Percentiles rank a stretch among this genome's conserved stretches.
Conservation (phyloP, 75 land plant species). For the Picea glauca region DNA sequence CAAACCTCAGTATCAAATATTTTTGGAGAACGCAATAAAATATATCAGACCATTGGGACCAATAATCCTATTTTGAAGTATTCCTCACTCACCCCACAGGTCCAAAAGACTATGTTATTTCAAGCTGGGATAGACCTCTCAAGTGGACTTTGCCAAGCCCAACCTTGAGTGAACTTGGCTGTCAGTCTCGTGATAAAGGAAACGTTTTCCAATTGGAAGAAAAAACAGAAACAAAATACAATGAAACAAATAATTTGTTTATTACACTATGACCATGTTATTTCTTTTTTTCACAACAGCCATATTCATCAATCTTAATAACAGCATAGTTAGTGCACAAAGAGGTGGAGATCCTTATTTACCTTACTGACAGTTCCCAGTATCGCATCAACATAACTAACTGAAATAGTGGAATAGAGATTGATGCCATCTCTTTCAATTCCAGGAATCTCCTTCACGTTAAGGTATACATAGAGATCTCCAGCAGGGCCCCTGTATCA, state of each 20-base stretch:
- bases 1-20: too few relatives aligned
- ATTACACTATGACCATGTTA: background rate
- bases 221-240: background rate
- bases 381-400: slow-evolving; percentile 90
- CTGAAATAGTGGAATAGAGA: slow-evolving; percentile 73
- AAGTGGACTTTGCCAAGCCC: background rate
- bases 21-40: too few relatives aligned
- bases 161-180: background rate
- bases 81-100: too few relatives aligned
- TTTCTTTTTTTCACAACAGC: background rate
- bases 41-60: too few relatives aligned
- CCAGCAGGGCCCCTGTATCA: slow-evolving; percentile 85
- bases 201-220: background rate
- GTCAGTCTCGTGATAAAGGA: background rate
- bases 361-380: slow-evolving; percentile 84
- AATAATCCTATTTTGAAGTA: too few relatives aligned
- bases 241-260: background rate
- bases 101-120: background rate
- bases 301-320: background rate
- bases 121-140: background rate
- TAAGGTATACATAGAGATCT: slow-evolving; percentile 91
- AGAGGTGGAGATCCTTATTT: background rate
- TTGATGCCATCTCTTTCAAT: slow-evolving; percentile 95
- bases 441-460: slow-evolving; percentile 78
- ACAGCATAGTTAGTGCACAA: background rate